Base-by-base conservation (phyloP, 2,329 filamentous ascomycete genomes). In the Arthroderma uncinatum region DNA sequence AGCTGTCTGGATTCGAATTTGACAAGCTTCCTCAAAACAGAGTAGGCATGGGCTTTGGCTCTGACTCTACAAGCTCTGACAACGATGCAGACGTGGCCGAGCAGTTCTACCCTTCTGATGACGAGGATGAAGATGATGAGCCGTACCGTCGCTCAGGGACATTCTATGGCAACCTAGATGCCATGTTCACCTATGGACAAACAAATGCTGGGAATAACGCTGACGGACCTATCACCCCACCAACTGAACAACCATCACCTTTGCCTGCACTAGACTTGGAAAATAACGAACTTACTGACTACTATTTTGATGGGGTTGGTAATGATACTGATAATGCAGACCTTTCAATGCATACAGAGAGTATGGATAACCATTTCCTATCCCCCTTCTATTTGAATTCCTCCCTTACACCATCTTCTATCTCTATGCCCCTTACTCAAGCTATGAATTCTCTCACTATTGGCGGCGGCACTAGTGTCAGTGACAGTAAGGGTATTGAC, bases 31-130 rank as follows among this genome's bases (percentile, higher is more conserved):
- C 50, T 2, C 19, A 28, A 3, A 10, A n/a, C 10, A 55, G 33
- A 33, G 44, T 50, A 21, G 52, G 50, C 36, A 34, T 44, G 4
- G 28, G 25, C 30, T 14, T 16, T 8, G 34, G 39, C 40, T 16
- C 30, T 42, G 16, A 30, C 34, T 34, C 34, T 14, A 21, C 25
- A 8, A 14, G 4, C 44, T 50, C 44, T 16, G 33, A 53, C 4
- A 12, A 9, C 1, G 50, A 36, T 36, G n/a, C 4, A 5, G 19
- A 37, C 4, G 33, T 37, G 10, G 33, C 12, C 9, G 57, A 59
- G 8, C 59, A 56, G 28, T 61, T 62, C 44, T 62, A 62, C 44
- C 54, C 53, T 3, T 58, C 61, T 14, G 61, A 62, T 19, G 59
- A 62, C 50, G 50, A 53, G 23, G 50, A 50, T 14, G 61, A 62